Base-by-base conservation (phyloP, 2,329 filamentous ascomycete species). In the Venturia asperata region DNA sequence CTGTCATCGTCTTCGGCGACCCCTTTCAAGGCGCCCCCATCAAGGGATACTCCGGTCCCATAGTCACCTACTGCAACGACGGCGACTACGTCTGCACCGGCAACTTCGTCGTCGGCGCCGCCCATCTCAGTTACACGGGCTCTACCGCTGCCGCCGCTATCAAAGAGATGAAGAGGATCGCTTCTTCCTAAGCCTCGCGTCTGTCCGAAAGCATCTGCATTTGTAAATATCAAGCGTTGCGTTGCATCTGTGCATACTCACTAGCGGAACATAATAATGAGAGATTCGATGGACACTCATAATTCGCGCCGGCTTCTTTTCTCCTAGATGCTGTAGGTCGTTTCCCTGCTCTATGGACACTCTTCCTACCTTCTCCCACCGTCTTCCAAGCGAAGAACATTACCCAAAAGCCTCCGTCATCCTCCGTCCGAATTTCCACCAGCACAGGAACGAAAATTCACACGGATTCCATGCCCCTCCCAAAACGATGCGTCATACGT, bases 21-120 rank as follows among this genome's bases (percentile, higher is more conserved):
- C 67, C 67, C 1, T 67, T 67, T 63, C 45, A 65, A 43, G 67
- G 67, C 39, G 67, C 67, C n/a, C 63, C 64, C 6, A 67, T 67
- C 42, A 66, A 66, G 30, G 66, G 65, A 5, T 67, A 67, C 55
- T 45, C 9, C 37, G 67, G 67, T 2, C 67, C 67, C 1, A 61
- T 67, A 7, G 43, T 65, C 10, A 64, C 63, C 19, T 67, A 62
- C 61, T 67, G 67, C 41, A 62, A 47, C 4, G 27, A 27, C 9
- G 62, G 49, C 30, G 63, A 64, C 52, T 37, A 47, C 21, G 63
- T 64, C 34, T 64, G 63, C n/a, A 47, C 34, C 5, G 63, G 63
- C 1, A 64, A 64, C 30, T 64, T 64, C 63, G 52, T 41, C 24
- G 19, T 64, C 10, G 41, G 34, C 5, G 37, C 61, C 24, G 67